Conservation (phyloP, 345 rosid genomes). For the Moricandia arvensis region DNA sequence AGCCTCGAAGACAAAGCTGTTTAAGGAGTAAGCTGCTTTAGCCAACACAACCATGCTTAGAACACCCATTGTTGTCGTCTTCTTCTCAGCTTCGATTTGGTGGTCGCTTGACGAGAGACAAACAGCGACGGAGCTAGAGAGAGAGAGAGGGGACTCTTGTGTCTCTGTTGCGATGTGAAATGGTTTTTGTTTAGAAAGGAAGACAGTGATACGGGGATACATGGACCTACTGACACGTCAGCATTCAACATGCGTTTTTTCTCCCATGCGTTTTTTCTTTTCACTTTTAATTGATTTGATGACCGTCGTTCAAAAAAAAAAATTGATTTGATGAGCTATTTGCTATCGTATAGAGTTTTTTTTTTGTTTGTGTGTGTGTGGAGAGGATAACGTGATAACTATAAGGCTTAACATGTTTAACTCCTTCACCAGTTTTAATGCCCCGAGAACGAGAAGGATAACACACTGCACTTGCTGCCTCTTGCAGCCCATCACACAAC, state of each 20-base stretch:
- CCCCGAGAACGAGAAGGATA: slow-evolving; percentile 4
- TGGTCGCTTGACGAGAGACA: slow-evolving; percentile 21
- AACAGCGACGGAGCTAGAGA: slow-evolving; percentile 16
- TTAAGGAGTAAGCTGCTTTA: slow-evolving; percentile 29
- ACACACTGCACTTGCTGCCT: not conserved
- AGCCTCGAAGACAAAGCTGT: slow-evolving; percentile 48
- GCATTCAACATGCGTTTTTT: slow-evolving; percentile 32
- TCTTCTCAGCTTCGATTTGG: slow-evolving; percentile 31
- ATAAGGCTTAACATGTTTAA: not conserved
- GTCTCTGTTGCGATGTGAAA: too few species aligned
- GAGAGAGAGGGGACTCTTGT: not conserved
- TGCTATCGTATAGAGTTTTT: not conserved
- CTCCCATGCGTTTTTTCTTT: not conserved
- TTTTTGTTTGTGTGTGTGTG: too few species aligned
- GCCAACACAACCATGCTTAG: slow-evolving; percentile 35
- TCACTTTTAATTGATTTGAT: not conserved
- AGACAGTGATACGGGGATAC: slow-evolving; percentile 32
- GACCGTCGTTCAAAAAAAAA: not conserved
- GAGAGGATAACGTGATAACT: slow-evolving; percentile 2
- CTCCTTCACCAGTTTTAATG: slow-evolving; percentile 1
- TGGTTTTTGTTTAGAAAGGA: not conserved
- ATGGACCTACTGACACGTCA: slow-evolving; percentile 39
- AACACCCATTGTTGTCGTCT: slow-evolving; percentile 33
- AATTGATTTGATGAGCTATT: not conserved
- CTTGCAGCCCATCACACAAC: not conserved